Conservation (phyloP, 116 monocot genomes). For the Dioscorea cayenensis region DNA sequence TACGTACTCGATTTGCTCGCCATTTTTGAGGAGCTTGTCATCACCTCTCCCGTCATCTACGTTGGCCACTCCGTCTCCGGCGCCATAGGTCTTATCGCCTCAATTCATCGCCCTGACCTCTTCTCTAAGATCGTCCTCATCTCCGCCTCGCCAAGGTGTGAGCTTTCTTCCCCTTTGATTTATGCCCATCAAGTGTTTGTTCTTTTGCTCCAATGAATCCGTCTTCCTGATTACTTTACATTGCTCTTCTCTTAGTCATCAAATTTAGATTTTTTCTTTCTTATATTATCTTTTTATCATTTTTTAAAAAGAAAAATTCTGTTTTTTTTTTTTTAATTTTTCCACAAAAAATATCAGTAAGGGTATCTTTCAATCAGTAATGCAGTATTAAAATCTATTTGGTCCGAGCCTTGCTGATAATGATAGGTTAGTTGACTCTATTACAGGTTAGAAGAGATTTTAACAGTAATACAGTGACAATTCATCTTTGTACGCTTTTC, state of each 20-base stretch:
- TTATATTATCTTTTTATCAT: no score
- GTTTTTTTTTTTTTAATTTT: no score
- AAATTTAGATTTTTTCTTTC: no score
- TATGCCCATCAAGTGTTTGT: neutral
- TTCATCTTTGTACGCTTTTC: neutral
- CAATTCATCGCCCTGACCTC: slow-evolving; percentile 84
- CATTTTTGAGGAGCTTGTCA: slow-evolving; percentile 39
- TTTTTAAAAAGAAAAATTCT: no score
- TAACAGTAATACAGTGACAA: neutral
- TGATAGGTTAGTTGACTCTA: slow-evolving; percentile 1
- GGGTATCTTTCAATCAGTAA: no score
- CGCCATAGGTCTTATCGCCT: slow-evolving; percentile 70
- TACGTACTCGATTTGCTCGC: slow-evolving; percentile 87
- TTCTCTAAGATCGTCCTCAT: slow-evolving; percentile 90
- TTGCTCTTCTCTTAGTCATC: no score
- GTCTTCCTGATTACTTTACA: no score
- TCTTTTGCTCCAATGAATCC: neutral
- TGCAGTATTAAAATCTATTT: neutral
- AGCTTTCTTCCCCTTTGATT: neutral
- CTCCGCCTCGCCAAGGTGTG: slow-evolving; percentile 77
- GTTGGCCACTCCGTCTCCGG: slow-evolving; percentile 98
- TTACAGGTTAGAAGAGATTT: neutral
- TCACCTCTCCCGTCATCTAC: slow-evolving; percentile 67
- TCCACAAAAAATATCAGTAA: no score
- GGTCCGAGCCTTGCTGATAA: neutral